These are phyloP conservation scores for Kurtzmaniella quercitrusa DNA, from an alignment of 1,139 yeast genomes.

Conservation along the genomic window DNA sequence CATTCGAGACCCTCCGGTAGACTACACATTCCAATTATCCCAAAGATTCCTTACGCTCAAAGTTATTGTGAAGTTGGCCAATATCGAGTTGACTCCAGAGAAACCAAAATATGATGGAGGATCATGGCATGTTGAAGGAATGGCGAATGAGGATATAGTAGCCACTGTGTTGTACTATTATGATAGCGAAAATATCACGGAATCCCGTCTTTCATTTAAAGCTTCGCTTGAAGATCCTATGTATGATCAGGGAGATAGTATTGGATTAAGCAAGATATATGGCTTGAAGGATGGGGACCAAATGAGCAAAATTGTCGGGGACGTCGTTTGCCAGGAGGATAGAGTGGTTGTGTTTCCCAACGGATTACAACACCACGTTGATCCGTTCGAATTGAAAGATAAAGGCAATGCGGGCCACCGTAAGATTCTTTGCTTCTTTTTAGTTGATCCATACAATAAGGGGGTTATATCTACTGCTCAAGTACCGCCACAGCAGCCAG, in stretches of 20 bases:
- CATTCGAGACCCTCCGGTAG: slow-evolving; percentile 15
- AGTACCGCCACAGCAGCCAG: slow-evolving; percentile 27
- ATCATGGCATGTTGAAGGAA: slow-evolving; percentile 45
- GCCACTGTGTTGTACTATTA: slow-evolving; percentile 42
- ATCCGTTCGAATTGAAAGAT: slow-evolving; percentile 34
- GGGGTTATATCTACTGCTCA: slow-evolving; percentile 23
- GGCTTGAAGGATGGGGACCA: slow-evolving; percentile 27
- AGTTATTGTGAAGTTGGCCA: slow-evolving; percentile 39
- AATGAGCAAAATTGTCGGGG: slow-evolving; percentile 21
- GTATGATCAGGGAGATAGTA: slow-evolving; percentile 33
- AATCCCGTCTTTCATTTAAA: slow-evolving; percentile 31
- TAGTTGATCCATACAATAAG: slow-evolving; percentile 35
- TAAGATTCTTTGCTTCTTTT: slow-evolving; percentile 37
- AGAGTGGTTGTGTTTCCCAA: slow-evolving; percentile 38
- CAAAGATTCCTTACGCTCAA: slow-evolving; percentile 20
- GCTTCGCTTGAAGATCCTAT: slow-evolving; percentile 27
- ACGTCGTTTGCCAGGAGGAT: slow-evolving; percentile 21
- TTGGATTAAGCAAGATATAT: slow-evolving; percentile 20
- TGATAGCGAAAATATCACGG: slow-evolving; percentile 36
- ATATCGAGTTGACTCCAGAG: slow-evolving; percentile 41
- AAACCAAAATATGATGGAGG: slow-evolving; percentile 38
- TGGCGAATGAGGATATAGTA: slow-evolving; percentile 38
- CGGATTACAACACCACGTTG: slow-evolving; percentile 36
- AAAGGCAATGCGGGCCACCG: slow-evolving; percentile 32
- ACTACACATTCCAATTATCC: slow-evolving; percentile 15